phyloP scores from a whole-genome alignment of 441 rosid species.

The Flueggea neowawraea region DNA sequence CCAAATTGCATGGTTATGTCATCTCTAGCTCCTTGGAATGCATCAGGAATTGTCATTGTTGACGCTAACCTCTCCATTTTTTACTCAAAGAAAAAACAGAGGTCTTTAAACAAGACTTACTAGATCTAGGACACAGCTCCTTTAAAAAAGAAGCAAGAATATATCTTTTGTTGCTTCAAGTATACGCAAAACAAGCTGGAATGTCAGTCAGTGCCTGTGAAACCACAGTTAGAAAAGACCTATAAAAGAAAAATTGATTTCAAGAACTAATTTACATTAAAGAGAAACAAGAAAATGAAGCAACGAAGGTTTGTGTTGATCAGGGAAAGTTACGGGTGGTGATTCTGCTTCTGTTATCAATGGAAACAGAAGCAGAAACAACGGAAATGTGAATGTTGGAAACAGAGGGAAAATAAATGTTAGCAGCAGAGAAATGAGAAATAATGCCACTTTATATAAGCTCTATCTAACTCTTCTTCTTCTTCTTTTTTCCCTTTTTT shows the following conservation, averaged over 20 bases:
- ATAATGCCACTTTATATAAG: background rate
- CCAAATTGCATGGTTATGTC: slow-evolving; percentile 52
- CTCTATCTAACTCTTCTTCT: background rate
- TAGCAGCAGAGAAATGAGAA: background rate
- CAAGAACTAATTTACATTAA: background rate
- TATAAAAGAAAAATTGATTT: background rate
- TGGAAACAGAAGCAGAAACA: background rate
- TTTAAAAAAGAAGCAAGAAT: slow-evolving; percentile 6
- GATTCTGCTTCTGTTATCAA: background rate
- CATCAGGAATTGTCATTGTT: slow-evolving; percentile 37
- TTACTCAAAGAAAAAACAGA: background rate
- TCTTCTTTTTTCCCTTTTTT: too few species aligned
- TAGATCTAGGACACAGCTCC: background rate
- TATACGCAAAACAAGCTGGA: slow-evolving; percentile 34
- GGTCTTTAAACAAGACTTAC: slow-evolving; percentile 14
- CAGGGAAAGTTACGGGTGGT: background rate
- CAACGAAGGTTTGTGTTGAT: background rate
- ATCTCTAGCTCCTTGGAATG: slow-evolving; percentile 49
- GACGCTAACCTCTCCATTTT: slow-evolving; percentile 56
- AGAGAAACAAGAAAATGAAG: background rate
- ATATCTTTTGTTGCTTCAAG: slow-evolving; percentile 24
- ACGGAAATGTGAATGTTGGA: background rate
- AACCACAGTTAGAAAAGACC: background rate
- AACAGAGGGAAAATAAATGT: background rate
- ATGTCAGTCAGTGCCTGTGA: slow-evolving; percentile 18